Evolutionary conservation across 2,329 filamentous ascomycete genomes (phyloP), one percentile per base, ranked within the genome.

Genomic region (Epichloe bromicola): DNA sequence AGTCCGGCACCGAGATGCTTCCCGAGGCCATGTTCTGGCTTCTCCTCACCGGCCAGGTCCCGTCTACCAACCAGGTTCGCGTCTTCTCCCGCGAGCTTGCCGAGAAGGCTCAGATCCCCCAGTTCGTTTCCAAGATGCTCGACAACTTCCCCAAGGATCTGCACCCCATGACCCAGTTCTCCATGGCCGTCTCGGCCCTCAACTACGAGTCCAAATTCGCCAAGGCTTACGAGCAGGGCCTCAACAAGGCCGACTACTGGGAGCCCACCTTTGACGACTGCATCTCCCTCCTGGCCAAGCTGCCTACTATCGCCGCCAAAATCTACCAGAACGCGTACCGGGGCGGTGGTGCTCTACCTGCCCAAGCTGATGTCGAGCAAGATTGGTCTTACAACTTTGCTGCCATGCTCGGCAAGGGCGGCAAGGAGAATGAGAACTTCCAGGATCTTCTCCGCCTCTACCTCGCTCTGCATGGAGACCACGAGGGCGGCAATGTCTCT

Each of bases 11-110:
- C 5, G 91, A 97, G 73, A 98, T 97, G 93, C 80, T 97, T 12
- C 93, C 93, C 46, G 93, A 98, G 71, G 83, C 91, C 69, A 98
- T 98, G 93, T 98, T 98, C 78, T 98, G 93, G 93, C 82, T 97
- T 41, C 82, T 98, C 48, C 76, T 98, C 60, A 98, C 93, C 10
- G 93, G 93, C 53, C 79, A 94, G 69, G 86, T 97, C 20, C 93
- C 93, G 23, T 87, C 86, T 1, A 85, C 83, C 20, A 73, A 74
- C 55, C 93, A 98, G 70, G 81, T 93, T 56, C 86, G 91, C 61
- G 74, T 72, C 43, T 82, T 98, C 61, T 95, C 88, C 45, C 80
- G 83, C 53, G 85, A 97, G 68, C 76, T 97, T 23, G 93, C 93
- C 48, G 85, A 90, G 66, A 84, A 96, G 72, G 85, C 86, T 20